phyloP scores from a whole-genome alignment of 1,284 basidiomycete species.

The Papiliotrema nemorosa region DNA sequence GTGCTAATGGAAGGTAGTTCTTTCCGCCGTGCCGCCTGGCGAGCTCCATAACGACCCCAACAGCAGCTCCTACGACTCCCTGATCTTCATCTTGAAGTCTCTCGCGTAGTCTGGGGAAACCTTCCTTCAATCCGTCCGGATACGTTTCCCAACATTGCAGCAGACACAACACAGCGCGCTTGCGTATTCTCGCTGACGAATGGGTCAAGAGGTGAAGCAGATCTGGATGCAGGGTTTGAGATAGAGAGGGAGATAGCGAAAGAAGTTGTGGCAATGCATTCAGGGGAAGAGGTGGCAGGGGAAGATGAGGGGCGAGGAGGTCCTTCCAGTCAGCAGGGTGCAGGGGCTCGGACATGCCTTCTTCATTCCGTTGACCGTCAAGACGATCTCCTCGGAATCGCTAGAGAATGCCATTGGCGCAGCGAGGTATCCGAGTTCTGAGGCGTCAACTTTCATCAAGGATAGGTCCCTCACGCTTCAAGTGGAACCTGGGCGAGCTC shows the following conservation, averaged over 20 bases:
- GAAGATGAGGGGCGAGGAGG: conserved; percentile 64
- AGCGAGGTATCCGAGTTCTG: conserved; percentile 87
- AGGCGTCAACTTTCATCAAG: not conserved
- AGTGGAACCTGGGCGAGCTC: conserved; percentile 84
- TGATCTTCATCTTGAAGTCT: conserved; percentile 78
- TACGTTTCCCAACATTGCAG: conserved; percentile 74
- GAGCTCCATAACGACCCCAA: conserved; percentile 93
- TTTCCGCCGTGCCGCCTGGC: conserved; percentile 67
- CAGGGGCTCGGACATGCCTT: conserved; percentile 61
- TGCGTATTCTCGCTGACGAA: conserved; percentile 80
- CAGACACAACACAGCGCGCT: conserved; percentile 78
- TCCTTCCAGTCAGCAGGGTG: conserved; percentile 58
- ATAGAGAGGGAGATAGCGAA: conserved; percentile 82
- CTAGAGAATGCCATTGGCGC: conserved; percentile 88
- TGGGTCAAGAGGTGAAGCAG: conserved; percentile 86
- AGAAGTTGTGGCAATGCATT: conserved; percentile 86
- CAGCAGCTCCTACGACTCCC: conserved; percentile 88
- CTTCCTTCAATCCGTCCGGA: conserved; percentile 67
- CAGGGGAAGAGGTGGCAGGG: conserved; percentile 76
- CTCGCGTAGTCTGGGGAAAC: conserved; percentile 71
- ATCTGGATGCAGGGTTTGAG: conserved; percentile 82
- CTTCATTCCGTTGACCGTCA: conserved; percentile 96
- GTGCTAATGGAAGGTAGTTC: conserved; percentile 79
- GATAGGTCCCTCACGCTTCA: conserved; percentile 59
- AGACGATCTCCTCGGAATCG: conserved; percentile 94